These are phyloP conservation scores for Acanthamoeba castellanii DNA, from an alignment of 208 protist species.

Conservation along the genomic window DNA sequence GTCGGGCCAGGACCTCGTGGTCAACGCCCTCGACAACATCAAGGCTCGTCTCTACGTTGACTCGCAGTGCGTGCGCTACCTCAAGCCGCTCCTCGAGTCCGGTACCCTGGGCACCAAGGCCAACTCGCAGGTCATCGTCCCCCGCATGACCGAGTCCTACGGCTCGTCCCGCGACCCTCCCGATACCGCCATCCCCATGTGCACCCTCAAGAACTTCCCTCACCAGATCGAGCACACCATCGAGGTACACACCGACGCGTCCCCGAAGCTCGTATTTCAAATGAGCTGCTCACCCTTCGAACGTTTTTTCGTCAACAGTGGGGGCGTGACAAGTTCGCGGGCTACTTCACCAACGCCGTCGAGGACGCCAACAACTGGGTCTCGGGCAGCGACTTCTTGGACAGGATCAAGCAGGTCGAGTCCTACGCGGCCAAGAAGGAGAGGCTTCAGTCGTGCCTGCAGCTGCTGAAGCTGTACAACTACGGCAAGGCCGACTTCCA, in stretches of 20 bases:
- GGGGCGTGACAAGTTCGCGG: constrained; percentile 91
- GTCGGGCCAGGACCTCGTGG: constrained; percentile 94
- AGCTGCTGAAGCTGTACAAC: constrained; percentile 68
- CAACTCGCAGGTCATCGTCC: constrained; percentile 84
- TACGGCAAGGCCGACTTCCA: constrained; percentile 85
- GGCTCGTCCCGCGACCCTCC: constrained; percentile 96
- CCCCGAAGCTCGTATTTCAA: constrained; percentile 81
- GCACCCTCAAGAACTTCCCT: constrained; percentile 99
- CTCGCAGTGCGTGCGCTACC: constrained; percentile 95
- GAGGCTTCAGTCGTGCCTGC: constrained; percentile 76
- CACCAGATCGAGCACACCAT: constrained; percentile 99
- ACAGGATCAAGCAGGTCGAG: constrained; percentile 59
- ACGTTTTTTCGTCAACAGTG: constrained; percentile 77
- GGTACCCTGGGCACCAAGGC: constrained; percentile 96
- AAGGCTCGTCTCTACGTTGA: constrained; percentile 97
- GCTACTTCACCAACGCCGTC: constrained; percentile 87
- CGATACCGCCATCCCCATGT: constrained; percentile 98
- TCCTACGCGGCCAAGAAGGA: constrained; percentile 66
- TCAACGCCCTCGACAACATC: constrained; percentile 99
- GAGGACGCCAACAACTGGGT: constrained; percentile 88
- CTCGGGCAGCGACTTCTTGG: constrained; percentile 13
- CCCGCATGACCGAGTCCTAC: constrained; percentile 97
- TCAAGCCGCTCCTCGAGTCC: constrained; percentile 98
- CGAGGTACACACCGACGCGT: constrained; percentile 91
- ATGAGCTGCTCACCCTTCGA: no score